Percentiles rank a stretch among this genome's conserved stretches.
Conservation (phyloP, 768 basidiomycete genomes). For the Suillus sp. region DNA sequence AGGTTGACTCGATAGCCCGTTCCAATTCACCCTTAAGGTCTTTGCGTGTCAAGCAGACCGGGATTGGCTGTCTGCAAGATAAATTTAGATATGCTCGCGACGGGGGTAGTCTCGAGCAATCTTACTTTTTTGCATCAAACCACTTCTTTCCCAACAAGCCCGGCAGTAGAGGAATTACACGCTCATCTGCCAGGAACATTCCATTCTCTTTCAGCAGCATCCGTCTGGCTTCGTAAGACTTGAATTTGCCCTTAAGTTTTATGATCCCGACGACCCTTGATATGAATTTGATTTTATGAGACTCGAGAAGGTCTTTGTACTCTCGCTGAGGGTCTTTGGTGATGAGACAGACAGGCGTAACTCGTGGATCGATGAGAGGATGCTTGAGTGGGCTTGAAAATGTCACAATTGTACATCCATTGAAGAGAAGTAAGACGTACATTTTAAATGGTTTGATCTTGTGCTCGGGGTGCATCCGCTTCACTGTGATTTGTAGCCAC, state of each 20-base stretch:
- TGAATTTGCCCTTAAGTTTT: slow-evolving; percentile 95
- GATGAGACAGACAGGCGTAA: slow-evolving; percentile 82
- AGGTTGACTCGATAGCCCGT: slow-evolving; percentile 89
- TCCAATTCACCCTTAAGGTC: slow-evolving; percentile 93
- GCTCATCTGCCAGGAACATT: slow-evolving; percentile 91
- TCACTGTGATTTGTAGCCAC: slow-evolving; percentile 88
- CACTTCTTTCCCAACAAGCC: slow-evolving; percentile 85
- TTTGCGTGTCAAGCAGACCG: slow-evolving; percentile 85
- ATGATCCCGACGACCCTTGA: slow-evolving; percentile 86
- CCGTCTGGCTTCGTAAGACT: slow-evolving; percentile 79
- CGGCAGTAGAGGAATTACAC: slow-evolving; percentile 85
- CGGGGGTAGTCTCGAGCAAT: slow-evolving; percentile 8
- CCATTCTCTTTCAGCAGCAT: slow-evolving; percentile 86
- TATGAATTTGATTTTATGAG: slow-evolving; percentile 83
- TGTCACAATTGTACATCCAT: slow-evolving; percentile 14
- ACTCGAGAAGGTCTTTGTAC: slow-evolving; percentile 91
- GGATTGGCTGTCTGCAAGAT: slow-evolving; percentile 81
- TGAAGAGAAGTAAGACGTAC: slow-evolving; percentile 47
- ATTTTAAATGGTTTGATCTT: slow-evolving; percentile 83
- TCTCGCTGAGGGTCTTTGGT: slow-evolving; percentile 94
- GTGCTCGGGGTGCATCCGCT: slow-evolving; percentile 73
- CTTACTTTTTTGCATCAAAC: slow-evolving; percentile 95
- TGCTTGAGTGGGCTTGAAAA: slow-evolving; percentile 68
- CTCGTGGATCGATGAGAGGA: slow-evolving; percentile 82
- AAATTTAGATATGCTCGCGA: slow-evolving; percentile 10